phyloP scores from a whole-genome alignment of 2,329 filamentous ascomycete species.

The Ascochyta viciae-villosae region DNA sequence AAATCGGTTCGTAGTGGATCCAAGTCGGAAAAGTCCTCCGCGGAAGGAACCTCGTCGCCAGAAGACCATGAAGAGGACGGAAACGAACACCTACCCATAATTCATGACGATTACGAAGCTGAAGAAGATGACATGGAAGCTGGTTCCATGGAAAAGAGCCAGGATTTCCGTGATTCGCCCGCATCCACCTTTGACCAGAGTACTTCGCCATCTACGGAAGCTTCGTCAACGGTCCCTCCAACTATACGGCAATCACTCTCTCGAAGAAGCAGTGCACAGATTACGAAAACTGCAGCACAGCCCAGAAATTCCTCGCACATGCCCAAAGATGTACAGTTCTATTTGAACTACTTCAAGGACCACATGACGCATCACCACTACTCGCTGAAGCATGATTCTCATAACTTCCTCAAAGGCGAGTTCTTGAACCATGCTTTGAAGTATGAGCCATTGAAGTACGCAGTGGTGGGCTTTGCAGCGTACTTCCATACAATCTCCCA shows the following conservation, averaged over 20 bases:
- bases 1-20: slow-evolving; percentile 55
- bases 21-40: slow-evolving; percentile 54
- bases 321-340: slow-evolving; percentile 75
- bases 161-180: slow-evolving; percentile 45
- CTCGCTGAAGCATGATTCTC: slow-evolving; percentile 72
- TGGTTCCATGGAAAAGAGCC: slow-evolving; percentile 24
- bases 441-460: slow-evolving; percentile 84
- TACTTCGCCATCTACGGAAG: slow-evolving; percentile 61
- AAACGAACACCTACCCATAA: slow-evolving; percentile 50
- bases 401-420: slow-evolving; percentile 75
- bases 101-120: slow-evolving; percentile 55
- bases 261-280: slow-evolving; percentile 43
- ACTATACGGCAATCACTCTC: slow-evolving; percentile 40
- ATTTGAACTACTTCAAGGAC: slow-evolving; percentile 78
- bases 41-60: slow-evolving; percentile 60
- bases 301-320: slow-evolving; percentile 45
- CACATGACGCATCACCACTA: slow-evolving; percentile 86
- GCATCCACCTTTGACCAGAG: slow-evolving; percentile 54
- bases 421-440: slow-evolving; percentile 75
- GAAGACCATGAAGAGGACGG: slow-evolving; percentile 56
- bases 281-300: slow-evolving; percentile 20
- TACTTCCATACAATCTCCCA: slow-evolving; percentile 81
- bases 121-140: slow-evolving; percentile 48
- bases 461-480: slow-evolving; percentile 84
- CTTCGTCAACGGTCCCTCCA: slow-evolving; percentile 46